phyloP scores from a whole-genome alignment of 768 basidiomycete species.

The Pulveroboletus ravenelii region DNA sequence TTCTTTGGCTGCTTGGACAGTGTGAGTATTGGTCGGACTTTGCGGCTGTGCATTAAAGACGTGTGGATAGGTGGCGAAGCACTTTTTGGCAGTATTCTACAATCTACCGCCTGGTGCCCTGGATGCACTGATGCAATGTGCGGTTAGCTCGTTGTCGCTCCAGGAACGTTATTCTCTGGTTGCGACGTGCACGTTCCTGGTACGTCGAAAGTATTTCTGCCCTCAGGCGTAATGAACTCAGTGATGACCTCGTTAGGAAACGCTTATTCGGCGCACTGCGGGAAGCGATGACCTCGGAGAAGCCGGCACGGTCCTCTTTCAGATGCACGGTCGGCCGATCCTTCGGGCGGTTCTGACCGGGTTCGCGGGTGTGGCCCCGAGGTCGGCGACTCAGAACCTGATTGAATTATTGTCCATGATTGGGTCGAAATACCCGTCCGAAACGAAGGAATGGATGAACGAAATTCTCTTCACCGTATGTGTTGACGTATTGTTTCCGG shows the following conservation, averaged over 20 bases:
- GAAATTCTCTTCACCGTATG: constrained; percentile 65
- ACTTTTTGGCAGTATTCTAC: constrained; percentile 59
- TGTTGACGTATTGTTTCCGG: constrained; percentile 3
- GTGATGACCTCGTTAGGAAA: constrained; percentile 38
- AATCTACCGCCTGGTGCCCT: constrained; percentile 59
- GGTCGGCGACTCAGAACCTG: constrained; percentile 78
- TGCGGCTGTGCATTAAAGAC: neutral
- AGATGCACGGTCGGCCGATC: constrained; percentile 56
- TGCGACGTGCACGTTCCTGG: constrained; percentile 77
- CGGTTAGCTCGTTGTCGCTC: constrained; percentile 58
- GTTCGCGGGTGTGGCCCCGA: constrained; percentile 80
- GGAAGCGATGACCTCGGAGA: constrained; percentile 56
- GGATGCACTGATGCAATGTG: constrained; percentile 65
- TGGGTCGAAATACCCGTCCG: constrained; percentile 49
- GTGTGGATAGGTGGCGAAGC: constrained; percentile 41
- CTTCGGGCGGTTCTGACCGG: constrained; percentile 72
- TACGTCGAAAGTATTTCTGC: constrained; percentile 34
- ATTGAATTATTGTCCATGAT: constrained; percentile 76
- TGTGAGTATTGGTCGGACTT: constrained; percentile 36
- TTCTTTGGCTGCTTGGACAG: constrained; percentile 83
- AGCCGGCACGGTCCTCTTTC: constrained; percentile 48
- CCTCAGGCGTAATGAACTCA: neutral
- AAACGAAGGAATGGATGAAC: constrained; percentile 65
- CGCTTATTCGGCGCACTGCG: constrained; percentile 62
- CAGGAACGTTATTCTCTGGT: constrained; percentile 87